A percentile compares a stretch with the other conserved stretches of the same genome.
phyloP scores from a whole-genome alignment of 768 basidiomycete species.

The Infundibulicybe gibba region DNA sequence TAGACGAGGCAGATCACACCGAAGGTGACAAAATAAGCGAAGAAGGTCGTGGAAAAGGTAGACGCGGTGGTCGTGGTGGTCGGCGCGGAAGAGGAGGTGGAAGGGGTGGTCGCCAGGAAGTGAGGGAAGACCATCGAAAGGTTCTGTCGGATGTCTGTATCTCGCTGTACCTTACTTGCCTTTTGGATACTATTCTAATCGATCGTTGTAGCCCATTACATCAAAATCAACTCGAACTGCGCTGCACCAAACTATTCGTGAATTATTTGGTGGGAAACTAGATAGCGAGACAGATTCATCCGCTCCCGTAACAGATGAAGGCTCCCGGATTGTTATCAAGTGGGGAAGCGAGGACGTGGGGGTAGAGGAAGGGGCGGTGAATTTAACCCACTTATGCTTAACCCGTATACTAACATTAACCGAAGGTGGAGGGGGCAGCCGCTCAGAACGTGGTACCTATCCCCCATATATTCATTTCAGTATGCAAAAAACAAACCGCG shows the following conservation, averaged over 20 bases:
- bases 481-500: constrained; percentile 94
- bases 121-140: constrained; percentile 63
- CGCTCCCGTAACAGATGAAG: constrained; percentile 50
- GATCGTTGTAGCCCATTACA: constrained; percentile 62
- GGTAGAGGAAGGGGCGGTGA: constrained; percentile 38
- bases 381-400: constrained; percentile 5
- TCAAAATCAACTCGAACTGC: constrained; percentile 79
- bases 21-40: constrained; percentile 22
- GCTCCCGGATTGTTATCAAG: constrained; percentile 75
- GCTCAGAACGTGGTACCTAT: constrained; percentile 57
- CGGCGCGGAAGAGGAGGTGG: constrained; percentile 35
- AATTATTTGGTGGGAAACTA: constrained; percentile 78
- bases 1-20: constrained; percentile 14
- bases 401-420: neutral
- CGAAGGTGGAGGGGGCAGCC: constrained; percentile 29
- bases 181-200: constrained; percentile 7
- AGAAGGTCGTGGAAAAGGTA: constrained; percentile 41
- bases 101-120: constrained; percentile 37
- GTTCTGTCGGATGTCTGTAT: constrained; percentile 78
- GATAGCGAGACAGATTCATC: constrained; percentile 75
- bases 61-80: constrained; percentile 43
- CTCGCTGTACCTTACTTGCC: constrained; percentile 9
- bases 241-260: constrained; percentile 78
- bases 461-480: constrained; percentile 96
- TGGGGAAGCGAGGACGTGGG: constrained; percentile 61